Base-by-base conservation (phyloP, 495 filamentous ascomycete species). In the Aspergillus cavernicola region DNA sequence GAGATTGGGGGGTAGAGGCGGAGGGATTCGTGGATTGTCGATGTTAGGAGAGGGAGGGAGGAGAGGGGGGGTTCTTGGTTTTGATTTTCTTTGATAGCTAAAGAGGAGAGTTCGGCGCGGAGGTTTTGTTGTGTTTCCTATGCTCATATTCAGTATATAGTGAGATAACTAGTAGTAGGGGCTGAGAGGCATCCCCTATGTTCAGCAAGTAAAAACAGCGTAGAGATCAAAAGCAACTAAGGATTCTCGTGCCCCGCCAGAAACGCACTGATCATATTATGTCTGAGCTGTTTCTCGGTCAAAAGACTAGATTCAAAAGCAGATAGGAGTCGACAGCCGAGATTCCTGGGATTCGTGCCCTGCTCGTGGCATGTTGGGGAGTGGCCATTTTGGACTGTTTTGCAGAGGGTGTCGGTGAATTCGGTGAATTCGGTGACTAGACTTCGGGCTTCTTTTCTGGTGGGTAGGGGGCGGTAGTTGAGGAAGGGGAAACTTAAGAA, bases 401-500 rank as follows among this genome's bases (percentile, higher is more conserved):
- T 24, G 22, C 19, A 6, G 12, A 59, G 43, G 19, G 50, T 52
- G 13, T 39, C 43, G 19, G 55, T 40, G 24, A 28, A 28, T 28
- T 9, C 24, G 24, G 24, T n/a, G 28, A 58, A 58, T 12, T 39
- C 11, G 2, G 32, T 26, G 0, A 62, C 59, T 3, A 59, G 13
- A 9, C 39, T 16, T n/a, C 55, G 18, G 1, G 40, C 24, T n/a
- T 43, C 40, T 19, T 43, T 4, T 24, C 40, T 7, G 3, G 40
- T 28, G 10, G 22, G 40, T n/a, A 43, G 23, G 1, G 10, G 18
- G 11, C 68, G 43, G 11, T 50, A 24, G 49, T 73, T 67, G 12
- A 74, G 48, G 8, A 63, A 18, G 0, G 70, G 70, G 31, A 72
- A 71, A 50, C 66, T 70, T 29, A 74, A 53, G 44, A 64, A 71